Evolutionary conservation across 257 asterid species (phyloP), one percentile per base, ranked within the genome.

Genomic region (Salvia hispanica): DNA sequence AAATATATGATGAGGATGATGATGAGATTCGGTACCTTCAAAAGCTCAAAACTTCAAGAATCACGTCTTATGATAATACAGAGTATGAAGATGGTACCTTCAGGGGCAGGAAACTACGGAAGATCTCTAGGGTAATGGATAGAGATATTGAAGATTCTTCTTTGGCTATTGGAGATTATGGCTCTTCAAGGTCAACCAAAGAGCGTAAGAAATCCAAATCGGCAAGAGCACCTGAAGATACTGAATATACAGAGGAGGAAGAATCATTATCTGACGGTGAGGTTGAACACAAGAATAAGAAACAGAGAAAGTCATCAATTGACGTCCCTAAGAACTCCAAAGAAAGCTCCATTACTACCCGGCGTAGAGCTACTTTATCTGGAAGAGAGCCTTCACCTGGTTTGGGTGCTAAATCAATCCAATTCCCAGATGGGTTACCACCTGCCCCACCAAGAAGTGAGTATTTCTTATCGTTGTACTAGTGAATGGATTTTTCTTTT

Each of bases 371-470:
- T 58, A 79, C 80, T 52, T 69, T 75, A 74, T 74, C 80, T 4
- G 78, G 86, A 51, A 73, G 70, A 73, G 88, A 81, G 64, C 36
- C 59, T 57, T 81, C 89, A 11, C 74, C 76, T 18, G 62, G 76
- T 62, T 67, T 76, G 36, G 78, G 78, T 73, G 70, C 72, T 50
- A 65, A 74, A 65, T 44, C 64, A 47, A 63, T 85, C 73, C 90
- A 87, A 64, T 85, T 79, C 72, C 91, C 95, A 13, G 78, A 78
- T 42, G 93, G 91, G 51, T 74, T 87, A 67, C 95, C 96, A 37
- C 97, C 91, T 56, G 88, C 84, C 61, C 87, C 91, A 36, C 88
- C 95, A 78, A 84, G 83, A 83, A 90, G 97, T 87, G 69, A 82
- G 87, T 48, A 40, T 48, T 64, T 9, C 43, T 14, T 15, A 11